These are phyloP conservation scores for Moesziomyces sp. DNA, from an alignment of 1,284 basidiomycete genomes.

Conservation along the genomic window DNA sequence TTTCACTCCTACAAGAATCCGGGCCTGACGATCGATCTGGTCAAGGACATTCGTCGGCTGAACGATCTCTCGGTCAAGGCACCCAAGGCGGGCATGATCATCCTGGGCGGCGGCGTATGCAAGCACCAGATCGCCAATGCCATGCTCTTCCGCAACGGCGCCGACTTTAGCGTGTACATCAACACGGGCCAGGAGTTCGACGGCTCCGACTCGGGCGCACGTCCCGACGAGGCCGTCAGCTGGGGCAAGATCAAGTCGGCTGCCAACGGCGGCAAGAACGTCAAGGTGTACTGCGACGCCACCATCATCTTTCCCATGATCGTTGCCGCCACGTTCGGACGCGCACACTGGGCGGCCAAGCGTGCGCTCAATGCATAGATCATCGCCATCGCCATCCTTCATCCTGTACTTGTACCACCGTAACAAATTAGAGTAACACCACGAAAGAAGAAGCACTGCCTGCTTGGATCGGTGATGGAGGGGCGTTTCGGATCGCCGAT, in stretches of 20 bases:
- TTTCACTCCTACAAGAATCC: slow-evolving; percentile 85
- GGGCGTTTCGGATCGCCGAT: too few species aligned
- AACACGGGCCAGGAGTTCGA: slow-evolving; percentile 99
- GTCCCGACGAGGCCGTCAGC: slow-evolving; percentile 97
- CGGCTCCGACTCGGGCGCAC: slow-evolving; percentile 94
- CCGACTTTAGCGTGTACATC: slow-evolving; percentile 97
- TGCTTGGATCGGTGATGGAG: too few species aligned
- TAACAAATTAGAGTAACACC: too few species aligned
- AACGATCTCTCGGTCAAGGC: slow-evolving; percentile 91
- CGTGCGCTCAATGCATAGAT: slow-evolving; percentile 2
- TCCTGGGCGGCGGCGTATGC: slow-evolving; percentile 97
- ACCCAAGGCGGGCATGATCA: slow-evolving; percentile 96
- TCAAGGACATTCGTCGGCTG: slow-evolving; percentile 88
- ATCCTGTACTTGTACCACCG: slow-evolving; percentile 25
- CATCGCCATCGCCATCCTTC: background rate
- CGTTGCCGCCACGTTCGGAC: slow-evolving; percentile 83
- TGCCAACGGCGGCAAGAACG: slow-evolving; percentile 78
- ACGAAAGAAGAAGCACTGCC: too few species aligned
- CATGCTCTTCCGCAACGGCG: slow-evolving; percentile 98
- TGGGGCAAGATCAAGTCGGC: slow-evolving; percentile 95
- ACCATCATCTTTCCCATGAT: slow-evolving; percentile 90
- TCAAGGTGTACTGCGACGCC: slow-evolving; percentile 84
- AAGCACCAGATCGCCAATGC: slow-evolving; percentile 99
- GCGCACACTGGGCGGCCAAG: slow-evolving; percentile 34
- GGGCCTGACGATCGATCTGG: slow-evolving; percentile 90